A percentile compares a stretch with the other conserved stretches of the same genome.
Evolutionary conservation across 1,284 basidiomycete genomes (phyloP).

Genomic region (Puccinia hordei): DNA sequence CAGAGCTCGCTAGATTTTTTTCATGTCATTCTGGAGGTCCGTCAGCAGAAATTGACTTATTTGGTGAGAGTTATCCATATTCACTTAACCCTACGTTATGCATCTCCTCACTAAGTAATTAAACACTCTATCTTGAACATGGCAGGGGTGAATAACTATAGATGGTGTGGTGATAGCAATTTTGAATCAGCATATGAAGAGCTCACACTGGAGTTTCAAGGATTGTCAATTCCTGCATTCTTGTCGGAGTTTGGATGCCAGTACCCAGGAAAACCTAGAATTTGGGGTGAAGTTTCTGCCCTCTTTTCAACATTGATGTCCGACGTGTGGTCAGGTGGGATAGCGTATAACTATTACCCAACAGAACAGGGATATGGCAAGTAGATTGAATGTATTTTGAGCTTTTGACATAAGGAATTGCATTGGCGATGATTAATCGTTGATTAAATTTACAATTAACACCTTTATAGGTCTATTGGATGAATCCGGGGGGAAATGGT

Average conservation of each 20-base stretch:
- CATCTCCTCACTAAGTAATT: not conserved
- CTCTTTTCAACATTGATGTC: slow-evolving; percentile 26
- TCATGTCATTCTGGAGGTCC: slow-evolving; percentile 33
- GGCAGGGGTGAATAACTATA: slow-evolving; percentile 29
- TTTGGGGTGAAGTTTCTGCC: not conserved
- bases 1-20: slow-evolving; percentile 35
- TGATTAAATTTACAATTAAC: not conserved
- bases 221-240: slow-evolving; percentile 8
- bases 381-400: not conserved
- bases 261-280: not conserved
- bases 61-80: slow-evolving; percentile 13
- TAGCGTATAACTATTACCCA: slow-evolving; percentile 31
- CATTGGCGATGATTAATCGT: not conserved
- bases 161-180: slow-evolving; percentile 35
- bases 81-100: not conserved
- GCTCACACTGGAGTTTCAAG: slow-evolving; percentile 27
- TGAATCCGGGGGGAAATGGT: not conserved
- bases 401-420: not conserved
- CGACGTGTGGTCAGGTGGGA: slow-evolving; percentile 21
- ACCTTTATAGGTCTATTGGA: not conserved
- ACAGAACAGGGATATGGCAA: slow-evolving; percentile 12
- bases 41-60: slow-evolving; percentile 36
- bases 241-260: slow-evolving; percentile 33
- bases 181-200: slow-evolving; percentile 22
- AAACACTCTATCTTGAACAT: not conserved